Base-by-base conservation (phyloP, 2,329 filamentous ascomycete genomes). In the Beauveria scarabaeidicola region DNA sequence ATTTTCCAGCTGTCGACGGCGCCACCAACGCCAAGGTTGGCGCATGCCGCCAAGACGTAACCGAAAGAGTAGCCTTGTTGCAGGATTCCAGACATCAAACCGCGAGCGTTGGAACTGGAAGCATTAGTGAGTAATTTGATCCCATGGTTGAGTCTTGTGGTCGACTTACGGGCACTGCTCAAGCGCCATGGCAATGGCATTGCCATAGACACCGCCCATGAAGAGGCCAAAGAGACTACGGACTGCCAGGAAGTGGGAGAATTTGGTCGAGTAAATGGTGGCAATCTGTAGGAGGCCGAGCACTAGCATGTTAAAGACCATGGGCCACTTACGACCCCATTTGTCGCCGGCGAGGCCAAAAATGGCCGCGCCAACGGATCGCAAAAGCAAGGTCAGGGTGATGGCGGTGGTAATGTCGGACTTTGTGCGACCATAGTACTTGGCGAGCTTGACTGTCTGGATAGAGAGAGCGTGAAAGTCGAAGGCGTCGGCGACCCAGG, bases 61-160 rank as follows among this genome's bases (percentile, higher is more conserved):
- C 90, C 90, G 63, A 91, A 81, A 0, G 87, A 87, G 69, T 91
- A 92, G 2, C 90, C 90, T 71, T 91, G 89, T 67, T 94, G 90
- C 19, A 93, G 74, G 54, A 94, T 88, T 58, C 90, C 90, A 15
- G 86, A 90, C 82, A 94, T 89, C 41, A 94, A 77, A 65, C 90
- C 90, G 69, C 90, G 81, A 8, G 89, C 86, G 60, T 89, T 83
- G 51, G 76, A 72, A 59, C 80, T 81, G 63, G 25, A 58, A 61
- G 58, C 61, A 59, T 48, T 17, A 61, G 61, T 64, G 32, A 62
- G 58, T 40, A 29, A 19, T 47, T 21, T 25, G n/a, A 56, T 41
- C 15, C 19, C 23, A 54, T n/a, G 43, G 3, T 8, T 19, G 27
- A 36, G 5, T 21, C 19, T 2, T 25, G 19, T 17, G 13, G 19